phyloP scores from a whole-genome alignment of 2,329 filamentous ascomycete genomes.

The Amauroascus niger region DNA sequence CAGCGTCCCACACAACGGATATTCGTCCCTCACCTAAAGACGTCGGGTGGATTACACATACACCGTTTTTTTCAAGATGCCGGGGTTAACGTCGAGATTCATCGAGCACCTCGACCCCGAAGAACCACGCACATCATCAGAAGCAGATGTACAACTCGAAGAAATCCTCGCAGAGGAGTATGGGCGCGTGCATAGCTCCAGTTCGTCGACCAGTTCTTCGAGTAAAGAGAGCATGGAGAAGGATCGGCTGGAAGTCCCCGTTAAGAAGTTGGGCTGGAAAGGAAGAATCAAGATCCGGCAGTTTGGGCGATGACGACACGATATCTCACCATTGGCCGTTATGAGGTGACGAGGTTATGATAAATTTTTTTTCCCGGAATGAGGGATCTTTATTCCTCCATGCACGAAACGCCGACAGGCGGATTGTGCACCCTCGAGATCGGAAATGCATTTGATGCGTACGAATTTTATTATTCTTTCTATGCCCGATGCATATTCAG shows the following conservation, averaged over 20 bases:
- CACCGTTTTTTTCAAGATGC: constrained; percentile 2
- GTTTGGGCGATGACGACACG: constrained; percentile 1
- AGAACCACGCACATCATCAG: constrained; percentile 9
- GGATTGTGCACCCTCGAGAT: no score
- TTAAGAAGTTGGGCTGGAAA: constrained; percentile 3
- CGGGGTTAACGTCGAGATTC: constrained; percentile 14
- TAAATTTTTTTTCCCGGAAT: no score
- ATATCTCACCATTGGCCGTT: no score
- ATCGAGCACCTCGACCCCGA: constrained; percentile 16
- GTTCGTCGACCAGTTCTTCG: constrained; percentile 5
- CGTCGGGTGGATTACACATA: no score
- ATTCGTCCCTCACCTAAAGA: not conserved
- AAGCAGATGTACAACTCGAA: constrained; percentile 17
- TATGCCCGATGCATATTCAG: not conserved
- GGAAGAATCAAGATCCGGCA: constrained; percentile 5
- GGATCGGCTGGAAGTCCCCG: not conserved
- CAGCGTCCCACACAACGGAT: no score
- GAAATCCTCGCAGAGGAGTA: constrained; percentile 16
- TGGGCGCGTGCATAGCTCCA: constrained; percentile 6
- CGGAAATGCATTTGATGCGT: no score
- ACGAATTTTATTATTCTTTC: not conserved
- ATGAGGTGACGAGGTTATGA: no score
- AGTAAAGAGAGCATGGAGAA: constrained; percentile 12
- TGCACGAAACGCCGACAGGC: no score
- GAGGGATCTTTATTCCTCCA: no score